phyloP scores from a whole-genome alignment of 306 rosid genomes.

The Begonia peltatifolia region DNA sequence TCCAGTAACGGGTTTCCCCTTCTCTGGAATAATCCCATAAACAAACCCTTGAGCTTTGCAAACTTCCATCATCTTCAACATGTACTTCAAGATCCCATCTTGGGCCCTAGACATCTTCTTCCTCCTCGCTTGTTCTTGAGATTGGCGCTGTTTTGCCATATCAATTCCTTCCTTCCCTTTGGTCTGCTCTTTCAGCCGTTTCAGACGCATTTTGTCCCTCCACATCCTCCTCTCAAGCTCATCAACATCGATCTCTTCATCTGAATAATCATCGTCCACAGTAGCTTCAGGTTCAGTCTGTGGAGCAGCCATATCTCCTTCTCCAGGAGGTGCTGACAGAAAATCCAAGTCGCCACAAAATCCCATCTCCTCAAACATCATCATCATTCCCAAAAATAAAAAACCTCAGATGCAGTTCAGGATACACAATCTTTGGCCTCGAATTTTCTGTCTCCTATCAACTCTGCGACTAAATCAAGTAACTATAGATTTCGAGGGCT shows the following conservation, averaged over 20 bases:
- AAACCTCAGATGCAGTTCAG: background rate
- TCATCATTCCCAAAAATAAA: slow-evolving; percentile 19
- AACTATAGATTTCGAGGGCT: background rate
- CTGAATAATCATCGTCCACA: slow-evolving; percentile 47
- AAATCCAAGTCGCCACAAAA: slow-evolving; percentile 51
- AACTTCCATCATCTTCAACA: slow-evolving; percentile 91
- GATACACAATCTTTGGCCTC: background rate
- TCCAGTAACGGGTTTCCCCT: slow-evolving; percentile 79
- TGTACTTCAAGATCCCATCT: slow-evolving; percentile 73
- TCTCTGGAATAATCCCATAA: slow-evolving; percentile 77
- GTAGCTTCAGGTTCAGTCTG: slow-evolving; percentile 33
- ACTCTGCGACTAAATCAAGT: background rate
- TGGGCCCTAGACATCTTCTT: slow-evolving; percentile 90
- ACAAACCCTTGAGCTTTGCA: slow-evolving; percentile 90
- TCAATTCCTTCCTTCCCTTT: slow-evolving; percentile 49
- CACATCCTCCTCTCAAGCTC: slow-evolving; percentile 81
- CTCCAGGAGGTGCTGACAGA: slow-evolving; percentile 34
- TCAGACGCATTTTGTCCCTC: slow-evolving; percentile 52
- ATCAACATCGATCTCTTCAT: slow-evolving; percentile 47
- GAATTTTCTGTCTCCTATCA: background rate
- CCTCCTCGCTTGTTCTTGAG: slow-evolving; percentile 80
- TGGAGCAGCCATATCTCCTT: slow-evolving; percentile 25
- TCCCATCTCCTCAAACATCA: slow-evolving; percentile 48
- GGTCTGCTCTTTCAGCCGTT: slow-evolving; percentile 43
- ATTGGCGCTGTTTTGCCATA: slow-evolving; percentile 45